Conservation (phyloP, 163 green algal genomes). For the Chlamydomonas reinhardtii region DNA sequence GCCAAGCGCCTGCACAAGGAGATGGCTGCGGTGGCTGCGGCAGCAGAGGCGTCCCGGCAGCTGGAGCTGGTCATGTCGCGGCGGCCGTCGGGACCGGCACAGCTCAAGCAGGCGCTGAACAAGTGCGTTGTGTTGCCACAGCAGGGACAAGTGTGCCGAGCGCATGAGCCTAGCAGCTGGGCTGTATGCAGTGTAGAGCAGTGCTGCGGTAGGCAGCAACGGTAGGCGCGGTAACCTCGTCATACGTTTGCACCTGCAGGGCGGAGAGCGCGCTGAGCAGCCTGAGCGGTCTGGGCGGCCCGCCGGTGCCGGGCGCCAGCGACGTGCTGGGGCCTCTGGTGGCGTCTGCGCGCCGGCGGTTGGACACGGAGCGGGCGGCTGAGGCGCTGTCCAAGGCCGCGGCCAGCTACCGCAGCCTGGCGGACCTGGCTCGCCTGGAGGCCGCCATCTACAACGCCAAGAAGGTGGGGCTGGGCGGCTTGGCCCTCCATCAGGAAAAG, state of each 20-base stretch:
- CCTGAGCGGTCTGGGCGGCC: constrained; percentile 27
- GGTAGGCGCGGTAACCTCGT: too few species aligned
- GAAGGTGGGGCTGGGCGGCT: constrained; percentile 57
- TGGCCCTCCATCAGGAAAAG: too few species aligned
- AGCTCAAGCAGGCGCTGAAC: constrained; percentile 67
- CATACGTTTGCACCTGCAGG: not conserved
- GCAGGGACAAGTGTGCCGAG: too few species aligned
- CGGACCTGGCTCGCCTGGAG: constrained; percentile 81
- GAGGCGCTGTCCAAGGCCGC: constrained; percentile 76
- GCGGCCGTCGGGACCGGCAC: constrained; percentile 50
- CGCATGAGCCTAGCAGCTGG: too few species aligned
- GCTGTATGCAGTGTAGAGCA: too few species aligned
- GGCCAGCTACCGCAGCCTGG: constrained; percentile 59
- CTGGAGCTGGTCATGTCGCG: constrained; percentile 68
- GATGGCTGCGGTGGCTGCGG: constrained; percentile 63
- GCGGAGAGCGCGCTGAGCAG: constrained; percentile 67
- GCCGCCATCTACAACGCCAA: constrained; percentile 81
- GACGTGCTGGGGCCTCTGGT: constrained; percentile 59
- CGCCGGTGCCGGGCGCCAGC: constrained; percentile 8
- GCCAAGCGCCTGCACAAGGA: constrained; percentile 72
- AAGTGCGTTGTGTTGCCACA: not conserved
- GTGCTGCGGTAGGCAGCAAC: too few species aligned
- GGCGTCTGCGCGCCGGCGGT: constrained; percentile 60
- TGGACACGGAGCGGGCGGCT: constrained; percentile 77
- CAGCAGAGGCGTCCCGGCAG: constrained; percentile 68